These are phyloP conservation scores for Aureobasidium sp. DNA, from an alignment of 2,329 filamentous ascomycete species.

Conservation along the genomic window DNA sequence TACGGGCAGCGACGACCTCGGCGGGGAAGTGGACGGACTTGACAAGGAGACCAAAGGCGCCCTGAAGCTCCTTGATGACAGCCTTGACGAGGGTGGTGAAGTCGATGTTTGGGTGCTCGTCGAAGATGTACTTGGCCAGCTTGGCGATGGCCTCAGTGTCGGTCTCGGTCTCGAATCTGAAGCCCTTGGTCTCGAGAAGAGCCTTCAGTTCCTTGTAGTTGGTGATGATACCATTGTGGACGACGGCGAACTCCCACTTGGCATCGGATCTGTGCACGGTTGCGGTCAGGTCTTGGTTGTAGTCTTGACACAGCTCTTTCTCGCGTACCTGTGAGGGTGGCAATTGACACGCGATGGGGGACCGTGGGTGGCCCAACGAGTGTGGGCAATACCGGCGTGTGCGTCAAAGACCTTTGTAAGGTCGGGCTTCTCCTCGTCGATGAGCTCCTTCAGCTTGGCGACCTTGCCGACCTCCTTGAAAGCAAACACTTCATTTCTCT, in stretches of 20 bases:
- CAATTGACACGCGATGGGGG: constrained; percentile 91
- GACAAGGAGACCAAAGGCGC: constrained; percentile 92
- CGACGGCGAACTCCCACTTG: constrained; percentile 91
- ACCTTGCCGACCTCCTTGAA: constrained; percentile 99
- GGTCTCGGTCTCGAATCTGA: constrained; percentile 98
- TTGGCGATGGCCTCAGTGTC: constrained; percentile 99
- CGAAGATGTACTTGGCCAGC: constrained; percentile 95
- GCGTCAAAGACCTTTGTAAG: constrained; percentile 92
- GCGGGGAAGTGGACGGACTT: constrained; percentile 99
- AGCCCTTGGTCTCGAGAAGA: constrained; percentile 86
- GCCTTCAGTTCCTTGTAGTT: constrained; percentile 99
- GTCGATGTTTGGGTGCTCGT: constrained; percentile 86
- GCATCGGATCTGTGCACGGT: constrained; percentile 67
- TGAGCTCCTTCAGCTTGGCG: constrained; percentile 87
- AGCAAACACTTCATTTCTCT: constrained; percentile 94
- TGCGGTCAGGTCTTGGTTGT: constrained; percentile 4
- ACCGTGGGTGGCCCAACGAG: constrained; percentile 96
- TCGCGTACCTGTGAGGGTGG: constrained; percentile 85
- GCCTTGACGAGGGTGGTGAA: constrained; percentile 97
- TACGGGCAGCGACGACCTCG: constrained; percentile 94
- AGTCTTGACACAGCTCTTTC: constrained; percentile 9
- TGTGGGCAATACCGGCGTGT: constrained; percentile 97
- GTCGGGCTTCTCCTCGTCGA: constrained; percentile 76
- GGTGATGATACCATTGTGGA: constrained; percentile 99
- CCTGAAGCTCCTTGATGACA: constrained; percentile 96